Conservation (phyloP, 2,329 filamentous ascomycete species). For the Penicillium sp. region DNA sequence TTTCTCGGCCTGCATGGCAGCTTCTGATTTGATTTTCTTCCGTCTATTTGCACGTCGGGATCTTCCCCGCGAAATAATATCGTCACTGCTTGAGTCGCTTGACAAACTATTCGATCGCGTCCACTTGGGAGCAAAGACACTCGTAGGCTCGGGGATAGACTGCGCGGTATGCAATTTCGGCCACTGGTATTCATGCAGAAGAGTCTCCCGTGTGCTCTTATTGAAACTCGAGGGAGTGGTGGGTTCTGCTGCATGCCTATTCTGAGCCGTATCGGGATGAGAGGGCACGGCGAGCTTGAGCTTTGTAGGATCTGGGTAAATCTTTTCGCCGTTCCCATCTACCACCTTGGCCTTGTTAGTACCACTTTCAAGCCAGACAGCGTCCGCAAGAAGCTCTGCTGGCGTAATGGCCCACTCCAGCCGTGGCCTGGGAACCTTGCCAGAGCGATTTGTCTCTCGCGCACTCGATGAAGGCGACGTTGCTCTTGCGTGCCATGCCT, state of each 20-base stretch:
- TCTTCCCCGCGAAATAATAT: constrained; percentile 16
- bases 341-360: constrained; percentile 78
- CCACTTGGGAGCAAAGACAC: constrained; percentile 51
- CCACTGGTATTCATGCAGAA: constrained; percentile 55
- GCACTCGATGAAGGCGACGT: constrained; percentile 39
- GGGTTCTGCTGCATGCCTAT: constrained; percentile 14
- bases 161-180: constrained; percentile 59
- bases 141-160: constrained; percentile 51
- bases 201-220: constrained; percentile 35
- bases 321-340: constrained; percentile 68
- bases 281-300: constrained; percentile 21
- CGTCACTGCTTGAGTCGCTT: constrained; percentile 53
- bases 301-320: constrained; percentile 48
- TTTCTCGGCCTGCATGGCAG: constrained; percentile 9
- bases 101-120: constrained; percentile 52
- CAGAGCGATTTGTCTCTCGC: constrained; percentile 39
- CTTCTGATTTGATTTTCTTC: constrained; percentile 12
- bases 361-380: constrained; percentile 82
- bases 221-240: constrained; percentile 40
- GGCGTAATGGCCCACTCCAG: constrained; percentile 83
- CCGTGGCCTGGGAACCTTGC: constrained; percentile 66
- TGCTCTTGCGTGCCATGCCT: constrained; percentile 21
- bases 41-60: constrained; percentile 13
- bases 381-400: constrained; percentile 81
- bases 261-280: background rate